Evolutionary conservation across 1,284 basidiomycete genomes (phyloP).

Genomic region (Irpex rosettiformis): DNA sequence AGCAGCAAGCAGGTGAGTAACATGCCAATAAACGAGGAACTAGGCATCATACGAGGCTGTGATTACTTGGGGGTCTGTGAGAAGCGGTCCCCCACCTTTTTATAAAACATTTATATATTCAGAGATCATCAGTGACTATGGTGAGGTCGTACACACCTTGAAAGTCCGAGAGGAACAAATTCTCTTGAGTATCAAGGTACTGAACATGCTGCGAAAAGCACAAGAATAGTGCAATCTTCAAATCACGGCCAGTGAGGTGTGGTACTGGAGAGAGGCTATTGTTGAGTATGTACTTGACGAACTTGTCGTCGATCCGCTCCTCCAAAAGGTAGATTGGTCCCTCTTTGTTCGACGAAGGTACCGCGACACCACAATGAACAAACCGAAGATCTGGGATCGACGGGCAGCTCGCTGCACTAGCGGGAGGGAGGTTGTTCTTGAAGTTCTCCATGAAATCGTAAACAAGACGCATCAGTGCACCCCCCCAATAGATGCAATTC

Average conservation of each 20-base stretch:
- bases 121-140: background rate
- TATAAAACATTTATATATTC: background rate
- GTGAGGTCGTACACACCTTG: slow-evolving; percentile 24
- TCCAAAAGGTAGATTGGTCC: background rate
- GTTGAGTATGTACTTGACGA: slow-evolving; percentile 31
- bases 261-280: slow-evolving; percentile 9
- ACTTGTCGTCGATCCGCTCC: slow-evolving; percentile 7
- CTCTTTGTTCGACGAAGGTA: background rate
- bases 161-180: slow-evolving; percentile 28
- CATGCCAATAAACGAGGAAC: background rate
- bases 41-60: slow-evolving; percentile 15
- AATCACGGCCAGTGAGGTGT: background rate
- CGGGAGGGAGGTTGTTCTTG: background rate
- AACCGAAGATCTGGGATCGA: background rate
- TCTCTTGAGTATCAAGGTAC: slow-evolving; percentile 23
- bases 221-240: slow-evolving; percentile 23
- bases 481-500: background rate
- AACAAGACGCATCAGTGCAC: background rate
- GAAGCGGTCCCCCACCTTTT: slow-evolving; percentile 17
- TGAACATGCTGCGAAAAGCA: slow-evolving; percentile 30
- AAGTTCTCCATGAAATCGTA: background rate
- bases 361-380: background rate
- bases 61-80: slow-evolving; percentile 26
- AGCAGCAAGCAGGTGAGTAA: background rate
- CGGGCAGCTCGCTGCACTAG: too few species aligned